Conservation (phyloP, 805 yeast species). For the Vanderwaltozyma tropicalis region DNA sequence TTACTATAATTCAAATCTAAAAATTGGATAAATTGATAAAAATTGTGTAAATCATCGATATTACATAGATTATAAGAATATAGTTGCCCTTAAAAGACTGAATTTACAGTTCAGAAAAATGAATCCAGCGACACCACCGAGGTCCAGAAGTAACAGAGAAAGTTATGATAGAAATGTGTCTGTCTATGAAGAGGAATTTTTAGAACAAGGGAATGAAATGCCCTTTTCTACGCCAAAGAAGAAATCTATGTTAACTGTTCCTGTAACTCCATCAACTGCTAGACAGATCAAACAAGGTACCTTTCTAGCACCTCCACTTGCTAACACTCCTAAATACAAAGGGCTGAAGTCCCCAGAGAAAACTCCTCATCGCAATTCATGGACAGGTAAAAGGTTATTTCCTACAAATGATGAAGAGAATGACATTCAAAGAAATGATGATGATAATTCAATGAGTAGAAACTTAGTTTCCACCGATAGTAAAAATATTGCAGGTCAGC, state of each 20-base stretch:
- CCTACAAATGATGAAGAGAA: not conserved
- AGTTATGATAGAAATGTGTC: too few relatives aligned
- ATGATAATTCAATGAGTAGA: not conserved
- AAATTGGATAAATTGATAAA: too few relatives aligned
- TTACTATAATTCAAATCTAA: too few relatives aligned
- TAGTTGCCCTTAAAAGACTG: too few relatives aligned
- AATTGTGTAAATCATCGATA: too few relatives aligned
- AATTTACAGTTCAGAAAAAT: conserved; percentile 2
- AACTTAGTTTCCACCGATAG: too few relatives aligned
- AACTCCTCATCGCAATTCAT: conserved; percentile 12
- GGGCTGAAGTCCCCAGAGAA: conserved; percentile 25
- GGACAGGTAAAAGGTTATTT: not conserved
- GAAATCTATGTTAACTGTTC: conserved; percentile 4
- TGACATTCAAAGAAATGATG: not conserved
- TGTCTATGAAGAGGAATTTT: too few relatives aligned
- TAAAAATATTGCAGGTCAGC: too few relatives aligned
- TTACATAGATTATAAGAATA: too few relatives aligned
- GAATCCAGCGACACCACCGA: conserved; percentile 28
- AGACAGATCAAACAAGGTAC: conserved; percentile 8
- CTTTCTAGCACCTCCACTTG: conserved; percentile 7
- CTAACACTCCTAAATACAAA: conserved; percentile 9
- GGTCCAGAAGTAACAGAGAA: conserved; percentile 11
- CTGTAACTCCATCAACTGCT: conserved; percentile 20
- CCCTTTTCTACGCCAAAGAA: conserved; percentile 7
- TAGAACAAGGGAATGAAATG: not conserved